Evolutionary conservation across 176 grass and related monocot genomes (phyloP), one percentile per base, ranked within the genome.

Genomic region (Tillandsia fasciculata): DNA sequence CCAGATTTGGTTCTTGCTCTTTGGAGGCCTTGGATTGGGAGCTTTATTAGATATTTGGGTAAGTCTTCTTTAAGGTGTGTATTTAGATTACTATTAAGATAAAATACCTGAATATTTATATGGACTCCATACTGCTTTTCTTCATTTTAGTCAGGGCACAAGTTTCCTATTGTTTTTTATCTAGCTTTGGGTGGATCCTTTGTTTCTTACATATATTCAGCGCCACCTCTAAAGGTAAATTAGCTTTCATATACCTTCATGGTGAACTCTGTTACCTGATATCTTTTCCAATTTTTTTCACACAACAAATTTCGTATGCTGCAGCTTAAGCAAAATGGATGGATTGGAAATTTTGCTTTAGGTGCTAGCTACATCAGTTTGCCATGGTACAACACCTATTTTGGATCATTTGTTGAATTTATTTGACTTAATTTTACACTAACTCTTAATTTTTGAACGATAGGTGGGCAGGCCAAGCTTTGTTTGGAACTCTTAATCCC

Each of bases 1-100:
- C 74, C 93, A 97, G 78, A 92, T 97, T 51, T 97, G 93, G 93
- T 69, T 90, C 68, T 76, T 97, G 69, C 69, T 97, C 12, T 64
- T 97, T 71, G 86, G 78, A 66, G 93, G 93, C 70, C 89, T 97
- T 80, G 86, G 93, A 14, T 83, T 97, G 75, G 89, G 84, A 64
- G 86, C 86, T 76, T 80, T 92, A 66, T 85, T 97, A 82, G 93
- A 97, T 66, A 69, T 97, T 76, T 97, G 93, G 93, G 93, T 97
- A 85, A 82, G 86, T 78, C 28, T 17, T 77, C 66, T 71, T 49
- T 24, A 65, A 57, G 66, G 50, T 70, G 8, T 17, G 64, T 72
- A 63, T 57, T 28, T 63, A 73, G 28, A 33, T 12, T 14, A 66
- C 53, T 42, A 74, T 47, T 14, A 53, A 73, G 8, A 48, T 33